Conservation (phyloP, 2,329 filamentous ascomycete species). For the Colletotrichum magnum region DNA sequence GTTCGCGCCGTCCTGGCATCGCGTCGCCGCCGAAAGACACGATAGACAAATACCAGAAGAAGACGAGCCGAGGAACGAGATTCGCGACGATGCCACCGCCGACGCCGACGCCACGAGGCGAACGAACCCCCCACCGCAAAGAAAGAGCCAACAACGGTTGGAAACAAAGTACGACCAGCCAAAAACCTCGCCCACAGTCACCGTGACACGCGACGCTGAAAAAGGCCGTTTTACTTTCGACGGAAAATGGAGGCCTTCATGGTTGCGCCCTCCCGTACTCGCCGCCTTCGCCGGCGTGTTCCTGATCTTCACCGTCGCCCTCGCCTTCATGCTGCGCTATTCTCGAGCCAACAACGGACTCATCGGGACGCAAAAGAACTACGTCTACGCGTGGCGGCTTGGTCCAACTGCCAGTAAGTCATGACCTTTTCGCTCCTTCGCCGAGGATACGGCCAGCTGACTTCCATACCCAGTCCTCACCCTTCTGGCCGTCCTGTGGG, state of each 20-base stretch:
- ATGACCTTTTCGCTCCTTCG: neutral
- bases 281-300: slow-evolving; percentile 18
- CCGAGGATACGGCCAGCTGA: neutral
- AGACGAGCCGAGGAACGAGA: neutral
- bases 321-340: slow-evolving; percentile 19
- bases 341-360: slow-evolving; percentile 5
- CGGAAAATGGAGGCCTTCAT: slow-evolving; percentile 15
- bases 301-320: neutral
- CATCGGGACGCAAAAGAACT: slow-evolving; percentile 7
- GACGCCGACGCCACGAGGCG: neutral
- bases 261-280: slow-evolving; percentile 18
- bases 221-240: neutral
- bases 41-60: neutral
- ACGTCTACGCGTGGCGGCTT: slow-evolving; percentile 21
- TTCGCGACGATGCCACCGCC: neutral
- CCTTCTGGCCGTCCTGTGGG: slow-evolving; percentile 13
- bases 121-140: neutral
- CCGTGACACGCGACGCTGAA: neutral
- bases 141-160: neutral
- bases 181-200: neutral
- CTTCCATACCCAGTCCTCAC: neutral
- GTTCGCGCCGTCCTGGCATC: neutral
- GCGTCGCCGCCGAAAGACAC: neutral
- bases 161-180: neutral
- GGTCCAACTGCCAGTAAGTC: slow-evolving; percentile 25